phyloP scores from a whole-genome alignment of 1,284 basidiomycete genomes.

The Ganoderma leucocontextum region DNA sequence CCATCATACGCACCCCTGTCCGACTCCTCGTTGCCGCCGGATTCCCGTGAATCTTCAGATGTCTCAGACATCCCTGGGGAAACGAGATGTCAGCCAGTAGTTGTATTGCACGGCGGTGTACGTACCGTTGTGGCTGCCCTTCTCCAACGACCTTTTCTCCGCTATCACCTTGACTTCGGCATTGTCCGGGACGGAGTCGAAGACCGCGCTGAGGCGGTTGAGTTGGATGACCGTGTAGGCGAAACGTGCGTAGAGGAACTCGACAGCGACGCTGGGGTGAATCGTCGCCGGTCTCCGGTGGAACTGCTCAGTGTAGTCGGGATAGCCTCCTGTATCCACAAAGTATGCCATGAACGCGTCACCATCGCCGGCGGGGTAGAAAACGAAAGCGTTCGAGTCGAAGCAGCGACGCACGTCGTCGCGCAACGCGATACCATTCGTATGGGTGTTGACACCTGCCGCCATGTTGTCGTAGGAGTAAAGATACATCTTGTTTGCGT shows the following conservation, averaged over 20 bases:
- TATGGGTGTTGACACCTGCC: background rate
- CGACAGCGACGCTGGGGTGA: background rate
- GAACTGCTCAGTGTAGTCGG: background rate
- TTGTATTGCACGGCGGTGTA: background rate
- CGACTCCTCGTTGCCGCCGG: background rate
- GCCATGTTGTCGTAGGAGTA: background rate
- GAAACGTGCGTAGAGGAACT: conserved; percentile 5
- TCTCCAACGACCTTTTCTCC: background rate
- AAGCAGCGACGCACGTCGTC: background rate
- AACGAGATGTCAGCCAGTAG: background rate
- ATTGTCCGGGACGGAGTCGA: background rate
- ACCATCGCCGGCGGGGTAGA: background rate
- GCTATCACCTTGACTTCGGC: background rate
- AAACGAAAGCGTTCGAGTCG: background rate
- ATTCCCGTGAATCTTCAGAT: background rate
- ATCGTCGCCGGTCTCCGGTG: background rate
- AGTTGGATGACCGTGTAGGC: background rate
- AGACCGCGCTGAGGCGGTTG: background rate
- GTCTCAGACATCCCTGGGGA: background rate
- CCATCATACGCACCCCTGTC: background rate
- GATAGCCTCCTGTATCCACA: background rate
- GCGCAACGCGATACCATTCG: background rate
- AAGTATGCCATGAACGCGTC: background rate
- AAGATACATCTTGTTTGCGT: background rate
- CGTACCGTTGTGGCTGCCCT: background rate